Conservation (phyloP, 768 basidiomycete genomes). For the Xerocomellus dryophilus region DNA sequence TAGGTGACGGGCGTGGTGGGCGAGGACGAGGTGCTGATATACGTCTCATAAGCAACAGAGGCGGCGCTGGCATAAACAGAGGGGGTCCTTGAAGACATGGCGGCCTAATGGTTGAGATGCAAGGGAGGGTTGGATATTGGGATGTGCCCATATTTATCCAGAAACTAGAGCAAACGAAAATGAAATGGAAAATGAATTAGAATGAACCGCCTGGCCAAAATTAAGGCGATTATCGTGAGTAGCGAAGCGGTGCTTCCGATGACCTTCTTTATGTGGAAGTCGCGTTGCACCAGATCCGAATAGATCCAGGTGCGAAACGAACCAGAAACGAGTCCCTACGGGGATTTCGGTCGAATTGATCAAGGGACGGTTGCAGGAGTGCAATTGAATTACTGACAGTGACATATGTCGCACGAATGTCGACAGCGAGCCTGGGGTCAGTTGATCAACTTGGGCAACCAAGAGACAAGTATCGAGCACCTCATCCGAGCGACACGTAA, state of each 20-base stretch:
- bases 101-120: neutral
- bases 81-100: conserved; percentile 29
- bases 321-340: neutral
- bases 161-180: conserved; percentile 9
- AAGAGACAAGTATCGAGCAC: no score
- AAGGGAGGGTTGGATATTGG: conserved; percentile 5
- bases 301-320: conserved; percentile 22
- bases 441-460: neutral
- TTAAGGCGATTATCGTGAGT: conserved; percentile 28
- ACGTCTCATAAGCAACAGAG: conserved; percentile 29
- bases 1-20: conserved; percentile 31
- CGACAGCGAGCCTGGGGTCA: neutral
- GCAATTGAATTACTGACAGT: neutral
- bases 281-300: conserved; percentile 14
- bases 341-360: conserved; percentile 1
- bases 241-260: conserved; percentile 18
- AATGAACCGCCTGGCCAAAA: conserved; percentile 28
- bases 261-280: conserved; percentile 28
- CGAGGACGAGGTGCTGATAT: conserved; percentile 16
- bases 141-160: conserved; percentile 29
- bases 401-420: neutral
- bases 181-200: conserved; percentile 17
- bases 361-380: neutral
- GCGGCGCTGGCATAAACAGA: conserved; percentile 28
- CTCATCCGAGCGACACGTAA: neutral